These are phyloP conservation scores for Ormosia semicastrata DNA, from an alignment of 306 rosid genomes.

Conservation along the genomic window DNA sequence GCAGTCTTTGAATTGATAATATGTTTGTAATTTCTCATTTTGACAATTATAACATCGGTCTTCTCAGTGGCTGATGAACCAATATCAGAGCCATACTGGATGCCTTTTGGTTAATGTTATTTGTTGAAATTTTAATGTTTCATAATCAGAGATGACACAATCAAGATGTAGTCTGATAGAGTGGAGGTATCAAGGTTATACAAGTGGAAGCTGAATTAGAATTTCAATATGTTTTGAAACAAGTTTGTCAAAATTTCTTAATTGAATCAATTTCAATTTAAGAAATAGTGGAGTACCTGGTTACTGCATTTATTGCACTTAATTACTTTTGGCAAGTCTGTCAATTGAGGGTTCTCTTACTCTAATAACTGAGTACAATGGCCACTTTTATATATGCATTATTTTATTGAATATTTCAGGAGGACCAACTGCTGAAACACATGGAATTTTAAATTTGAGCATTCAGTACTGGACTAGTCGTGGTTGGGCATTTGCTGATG, in stretches of 20 bases:
- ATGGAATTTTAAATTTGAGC: constrained; percentile 63
- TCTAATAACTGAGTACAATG: not conserved
- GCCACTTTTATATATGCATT: not conserved
- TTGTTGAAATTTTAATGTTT: not conserved
- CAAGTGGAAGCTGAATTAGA: not conserved
- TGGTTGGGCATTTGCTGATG: constrained; percentile 90
- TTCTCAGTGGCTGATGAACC: not conserved
- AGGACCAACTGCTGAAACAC: constrained; percentile 90
- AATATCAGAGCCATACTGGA: not conserved
- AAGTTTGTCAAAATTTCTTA: constrained; percentile 3
- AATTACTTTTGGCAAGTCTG: not conserved
- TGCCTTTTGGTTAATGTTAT: not conserved
- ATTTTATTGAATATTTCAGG: constrained; percentile 54
- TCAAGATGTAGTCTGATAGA: not conserved
- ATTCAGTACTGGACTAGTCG: constrained; percentile 95
- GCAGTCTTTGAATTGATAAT: not conserved
- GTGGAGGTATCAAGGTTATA: not conserved
- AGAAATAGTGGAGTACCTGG: not conserved
- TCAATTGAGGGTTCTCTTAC: not conserved
- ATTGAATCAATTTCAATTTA: not conserved
- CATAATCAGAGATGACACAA: not conserved
- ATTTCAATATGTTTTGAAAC: not conserved
- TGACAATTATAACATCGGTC: not conserved
- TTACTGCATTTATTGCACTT: constrained; percentile 2
- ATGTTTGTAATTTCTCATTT: constrained; percentile 1